Base-by-base conservation (phyloP, 1,284 basidiomycete genomes). In the Jaminaea rosea region DNA sequence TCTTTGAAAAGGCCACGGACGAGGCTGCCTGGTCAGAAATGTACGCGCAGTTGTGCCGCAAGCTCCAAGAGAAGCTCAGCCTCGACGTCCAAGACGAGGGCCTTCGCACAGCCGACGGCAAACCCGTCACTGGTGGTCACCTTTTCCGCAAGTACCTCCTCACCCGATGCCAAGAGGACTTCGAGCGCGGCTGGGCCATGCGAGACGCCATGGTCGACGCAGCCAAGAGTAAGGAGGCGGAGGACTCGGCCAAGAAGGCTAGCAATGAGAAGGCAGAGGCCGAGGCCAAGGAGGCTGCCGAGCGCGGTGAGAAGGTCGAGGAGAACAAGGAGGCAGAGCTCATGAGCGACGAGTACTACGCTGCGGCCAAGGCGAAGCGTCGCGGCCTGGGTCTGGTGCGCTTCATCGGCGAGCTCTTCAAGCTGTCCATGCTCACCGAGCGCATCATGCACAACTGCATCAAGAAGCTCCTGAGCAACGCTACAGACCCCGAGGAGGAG, bases 401-500 rank as follows among this genome's bases (percentile, higher is more conserved):
- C 75, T 94, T 98, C 78, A 94, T 97, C 62, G 92, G 93, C 68
- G 92, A 97, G 78, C 80, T 97, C 53, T 97, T 91, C 85, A 96
- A 96, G 79, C 79, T 96, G 32, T 85, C 86, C 76, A 93, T 94
- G 88, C 79, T 94, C 50, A 89, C 87, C 42, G 87, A 89, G 76
- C 83, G 87, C 62, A 92, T 93, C 77, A 96, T 98, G 85, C 87
- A 91, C 76, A 84, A 89, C 72, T 97, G 92, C 79, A 84, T 97
- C 73, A 88, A 91, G 81, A 90, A 91, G 76, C 81, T 97, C 6
- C 80, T 97, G 24, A 82, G 84, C 58, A 94, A 96, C 72, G 86
- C 92, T 53, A 84, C 88, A 56, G 87, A 88, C 69, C 92, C 92
- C 0, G 90, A 96, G 73, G 93, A 97, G 77, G 93, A 96, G 77